Conservation (phyloP, 1,284 basidiomycete genomes). For the Malassezia arunalokei region DNA sequence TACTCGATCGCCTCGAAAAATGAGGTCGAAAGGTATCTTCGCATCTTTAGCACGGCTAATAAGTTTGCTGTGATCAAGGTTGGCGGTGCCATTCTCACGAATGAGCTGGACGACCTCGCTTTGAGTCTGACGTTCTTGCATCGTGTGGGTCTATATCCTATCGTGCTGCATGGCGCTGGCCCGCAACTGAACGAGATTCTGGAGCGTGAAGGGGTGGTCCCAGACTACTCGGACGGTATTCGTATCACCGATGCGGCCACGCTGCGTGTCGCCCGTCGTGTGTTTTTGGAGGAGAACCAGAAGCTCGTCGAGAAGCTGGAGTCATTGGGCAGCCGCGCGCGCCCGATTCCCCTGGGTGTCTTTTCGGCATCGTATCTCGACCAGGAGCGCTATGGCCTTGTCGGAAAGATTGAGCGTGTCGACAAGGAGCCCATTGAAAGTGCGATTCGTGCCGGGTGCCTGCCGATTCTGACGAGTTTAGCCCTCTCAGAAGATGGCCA, state of each 20-base stretch:
- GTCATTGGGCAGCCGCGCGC: slow-evolving; percentile 41
- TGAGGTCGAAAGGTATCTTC: slow-evolving; percentile 46
- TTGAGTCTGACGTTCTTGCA: slow-evolving; percentile 45
- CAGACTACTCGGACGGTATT: slow-evolving; percentile 46
- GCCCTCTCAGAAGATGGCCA: slow-evolving; percentile 44
- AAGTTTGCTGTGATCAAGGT: slow-evolving; percentile 47
- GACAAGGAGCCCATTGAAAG: slow-evolving; percentile 47
- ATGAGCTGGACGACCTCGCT: slow-evolving; percentile 45
- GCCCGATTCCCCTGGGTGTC: slow-evolving; percentile 43
- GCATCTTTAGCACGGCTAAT: slow-evolving; percentile 44
- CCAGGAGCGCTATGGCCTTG: slow-evolving; percentile 46
- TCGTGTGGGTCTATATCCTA: slow-evolving; percentile 44
- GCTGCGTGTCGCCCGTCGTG: slow-evolving; percentile 41
- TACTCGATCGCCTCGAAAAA: slow-evolving; percentile 46
- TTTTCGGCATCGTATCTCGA: slow-evolving; percentile 44
- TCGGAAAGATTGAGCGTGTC: slow-evolving; percentile 43
- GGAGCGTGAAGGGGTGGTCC: slow-evolving; percentile 43
- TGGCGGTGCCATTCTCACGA: slow-evolving; percentile 44
- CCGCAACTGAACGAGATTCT: slow-evolving; percentile 46
- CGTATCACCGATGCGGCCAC: slow-evolving; percentile 46
- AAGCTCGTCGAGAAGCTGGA: slow-evolving; percentile 45
- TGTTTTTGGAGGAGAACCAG: slow-evolving; percentile 46
- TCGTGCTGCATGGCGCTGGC: slow-evolving; percentile 45
- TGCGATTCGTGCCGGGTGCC: slow-evolving; percentile 43
- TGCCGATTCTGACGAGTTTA: slow-evolving; percentile 44